Base-by-base conservation (phyloP, 1,284 basidiomycete genomes). In the Singerocomus rubriflavus region DNA sequence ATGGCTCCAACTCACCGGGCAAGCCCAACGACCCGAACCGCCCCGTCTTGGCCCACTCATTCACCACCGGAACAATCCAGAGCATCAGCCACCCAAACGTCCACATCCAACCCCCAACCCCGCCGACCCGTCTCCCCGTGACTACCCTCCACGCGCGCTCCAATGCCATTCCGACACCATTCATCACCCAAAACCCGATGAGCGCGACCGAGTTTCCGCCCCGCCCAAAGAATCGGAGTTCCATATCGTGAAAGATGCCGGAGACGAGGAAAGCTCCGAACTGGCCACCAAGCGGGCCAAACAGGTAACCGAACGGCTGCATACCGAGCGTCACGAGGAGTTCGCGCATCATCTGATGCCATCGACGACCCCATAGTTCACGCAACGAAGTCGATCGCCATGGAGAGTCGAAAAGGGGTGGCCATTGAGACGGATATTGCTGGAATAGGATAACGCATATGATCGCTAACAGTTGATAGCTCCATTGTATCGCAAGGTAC, bases 231-330 rank as follows among this genome's bases (percentile, higher is more conserved):
- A 79, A 77, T 72, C 80, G 82, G 26, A 81, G 59, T 4, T 78
- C 82, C 21, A 76, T 54, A 56, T 78, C 72, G 56, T 87, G 84
- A 36, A 85, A 60, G 3, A 82, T 44, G 6, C 76, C 84, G 1
- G 84, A 85, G 8, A 76, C 53, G 3, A 80, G 50, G 60, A 87
- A 87, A 0, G 75, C 76, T 4, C 78, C 81, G 4, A 85, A 34
- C 1, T 81, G 65, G 4, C 69, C 73, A 5, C 75, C 81, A 2
- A 65, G 48, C 6, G 72, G 71, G 3, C 82, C 82, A 36, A 77
- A 66, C 7, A 81, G 27, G 33, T 59, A 54, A 26, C 56, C 57
- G 12, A 65, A 50, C 1, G 70, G 69, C 8, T 32, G 50, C 5
- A 57, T 50, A 16, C 70, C 74, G 65, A 44, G 48, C 29, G 6